These are phyloP conservation scores for Domatiomyces catenatus DNA, from an alignment of 2,329 filamentous ascomycete genomes.

Conservation along the genomic window DNA sequence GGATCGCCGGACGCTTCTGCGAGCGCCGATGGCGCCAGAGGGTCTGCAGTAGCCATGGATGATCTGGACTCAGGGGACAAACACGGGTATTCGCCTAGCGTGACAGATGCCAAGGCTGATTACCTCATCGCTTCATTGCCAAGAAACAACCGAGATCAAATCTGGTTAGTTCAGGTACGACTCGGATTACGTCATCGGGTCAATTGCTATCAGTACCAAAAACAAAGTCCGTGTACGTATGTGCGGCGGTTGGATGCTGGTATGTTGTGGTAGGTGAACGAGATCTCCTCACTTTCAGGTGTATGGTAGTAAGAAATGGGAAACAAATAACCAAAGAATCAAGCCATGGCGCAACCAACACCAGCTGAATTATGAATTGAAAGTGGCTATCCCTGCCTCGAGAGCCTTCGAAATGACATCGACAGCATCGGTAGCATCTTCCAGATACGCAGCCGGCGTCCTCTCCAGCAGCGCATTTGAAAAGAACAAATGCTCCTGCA, in stretches of 20 bases:
- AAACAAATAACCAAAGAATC: too few species aligned
- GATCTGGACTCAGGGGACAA: not conserved
- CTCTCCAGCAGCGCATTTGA: not conserved
- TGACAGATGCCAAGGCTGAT: not conserved
- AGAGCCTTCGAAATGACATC: not conserved
- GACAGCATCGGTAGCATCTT: not conserved
- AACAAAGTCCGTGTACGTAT: too few species aligned
- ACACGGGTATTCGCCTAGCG: not conserved
- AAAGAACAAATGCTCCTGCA: not conserved
- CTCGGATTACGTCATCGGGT: too few species aligned
- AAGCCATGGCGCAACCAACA: not conserved
- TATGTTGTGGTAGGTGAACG: too few species aligned
- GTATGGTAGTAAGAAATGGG: too few species aligned
- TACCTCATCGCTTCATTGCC: too few species aligned
- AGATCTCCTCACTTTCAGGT: too few species aligned
- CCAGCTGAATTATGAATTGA: not conserved
- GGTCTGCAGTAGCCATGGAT: not conserved
- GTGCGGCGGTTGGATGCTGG: too few species aligned
- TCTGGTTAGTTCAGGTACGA: too few species aligned
- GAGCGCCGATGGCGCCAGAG: not conserved
- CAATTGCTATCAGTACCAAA: too few species aligned
- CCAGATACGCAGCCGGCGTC: not conserved
- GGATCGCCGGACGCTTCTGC: constrained; percentile 3
- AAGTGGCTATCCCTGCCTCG: not conserved
- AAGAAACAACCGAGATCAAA: too few species aligned